Evolutionary conservation across 768 basidiomycete genomes (phyloP), one percentile per base, ranked within the genome.

Genomic region (Russula compacta): DNA sequence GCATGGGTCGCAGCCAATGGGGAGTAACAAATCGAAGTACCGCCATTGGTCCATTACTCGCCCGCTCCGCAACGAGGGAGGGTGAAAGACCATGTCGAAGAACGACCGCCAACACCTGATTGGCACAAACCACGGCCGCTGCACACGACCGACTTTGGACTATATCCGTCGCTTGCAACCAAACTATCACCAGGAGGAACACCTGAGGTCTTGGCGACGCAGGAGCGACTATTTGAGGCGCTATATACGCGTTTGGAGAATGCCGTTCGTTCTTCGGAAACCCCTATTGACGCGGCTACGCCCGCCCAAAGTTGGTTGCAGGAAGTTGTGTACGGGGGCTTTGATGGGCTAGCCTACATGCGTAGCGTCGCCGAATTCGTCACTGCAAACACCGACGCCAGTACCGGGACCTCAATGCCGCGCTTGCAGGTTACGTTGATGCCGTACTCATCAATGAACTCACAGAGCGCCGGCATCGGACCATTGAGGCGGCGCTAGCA

Each of bases 261-360:
- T 54, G 58, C 47, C 57, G 24, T 40, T 39, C 24, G 47, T 38
- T 24, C 64, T 39, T 29, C 62, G 43, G 54, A 39, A 36, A 60
- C 61, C 12, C 35, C 44, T 12, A 44, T 6, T 14, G 8, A 49
- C 52, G 21, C 46, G 24, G 29, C n/a, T n/a, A n/a, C n/a, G n/a
- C n/a, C 79, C 24, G 86, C 80, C 2, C 85, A 88, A 71, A 78
- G 77, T n/a, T 88, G 85, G 66, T 49, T 91, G 17, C 73, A 79
- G 19, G 86, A 89, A 68, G 69, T 89, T n/a, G 87, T 91, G 0
- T 91, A 90, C 68, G 89, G 89, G 0, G 88, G 89, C 49, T 77
- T 83, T 0, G 87, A 89, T 58, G 89, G 89, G 1, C 72, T 83
- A 32, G 89, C 89, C 6, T 91, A 91, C 69, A 79, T 85, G 55